Conservation (phyloP, 257 asterid genomes). For the Nicotiana obtusifolia region DNA sequence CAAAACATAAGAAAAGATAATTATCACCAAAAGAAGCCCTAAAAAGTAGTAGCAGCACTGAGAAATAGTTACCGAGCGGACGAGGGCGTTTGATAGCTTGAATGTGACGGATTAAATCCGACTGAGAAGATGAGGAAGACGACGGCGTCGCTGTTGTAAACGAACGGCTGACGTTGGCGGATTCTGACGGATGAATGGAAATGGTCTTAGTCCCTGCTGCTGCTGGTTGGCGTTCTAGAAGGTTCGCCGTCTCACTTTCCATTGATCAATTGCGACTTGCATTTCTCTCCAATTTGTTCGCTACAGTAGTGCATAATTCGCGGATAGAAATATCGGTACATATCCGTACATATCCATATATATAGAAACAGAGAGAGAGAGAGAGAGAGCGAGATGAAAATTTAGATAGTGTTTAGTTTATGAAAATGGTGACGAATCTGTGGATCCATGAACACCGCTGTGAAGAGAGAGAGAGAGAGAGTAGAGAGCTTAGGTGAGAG, state of each 20-base stretch:
- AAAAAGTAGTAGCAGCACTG: not conserved
- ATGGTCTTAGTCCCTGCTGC: conserved; percentile 31
- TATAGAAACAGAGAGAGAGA: not conserved
- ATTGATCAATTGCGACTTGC: conserved; percentile 33
- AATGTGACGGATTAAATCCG: conserved; percentile 58
- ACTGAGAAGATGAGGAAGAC: conserved; percentile 58
- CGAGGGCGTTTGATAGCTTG: conserved; percentile 87
- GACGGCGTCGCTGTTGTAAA: conserved; percentile 42
- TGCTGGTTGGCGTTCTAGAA: conserved; percentile 43
- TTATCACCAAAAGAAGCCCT: not conserved
- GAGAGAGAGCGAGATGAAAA: not conserved
- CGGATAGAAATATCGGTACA: not conserved
- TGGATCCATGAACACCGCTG: not conserved
- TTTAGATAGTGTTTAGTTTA: not conserved
- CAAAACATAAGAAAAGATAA: not conserved
- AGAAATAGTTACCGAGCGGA: conserved; percentile 45
- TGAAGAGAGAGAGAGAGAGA: not conserved
- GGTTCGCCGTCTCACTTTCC: conserved; percentile 86
- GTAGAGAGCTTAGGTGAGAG: not conserved
- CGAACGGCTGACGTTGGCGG: conserved; percentile 40
- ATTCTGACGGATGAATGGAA: conserved; percentile 43
- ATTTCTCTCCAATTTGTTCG: conserved; percentile 14
- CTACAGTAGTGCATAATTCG: not conserved
- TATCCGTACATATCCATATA: not conserved
- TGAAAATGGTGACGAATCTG: conserved; percentile 4